phyloP scores from a whole-genome alignment of 2,329 filamentous ascomycete genomes.

The Epichloe amarillans region DNA sequence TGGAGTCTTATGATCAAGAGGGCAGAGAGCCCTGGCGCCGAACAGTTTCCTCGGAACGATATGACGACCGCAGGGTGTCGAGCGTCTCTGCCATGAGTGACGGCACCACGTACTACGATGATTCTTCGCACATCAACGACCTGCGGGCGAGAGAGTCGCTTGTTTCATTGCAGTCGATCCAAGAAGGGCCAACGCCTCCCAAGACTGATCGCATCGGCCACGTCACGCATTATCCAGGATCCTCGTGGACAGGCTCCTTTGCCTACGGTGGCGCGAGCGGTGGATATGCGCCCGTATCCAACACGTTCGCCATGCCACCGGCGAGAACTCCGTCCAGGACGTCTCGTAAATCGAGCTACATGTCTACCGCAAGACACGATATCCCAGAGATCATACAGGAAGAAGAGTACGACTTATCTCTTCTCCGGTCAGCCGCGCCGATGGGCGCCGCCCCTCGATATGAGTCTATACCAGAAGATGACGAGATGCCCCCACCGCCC shows the following conservation, averaged over 20 bases:
- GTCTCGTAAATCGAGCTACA: constrained; percentile 14
- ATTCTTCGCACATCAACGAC: constrained; percentile 8
- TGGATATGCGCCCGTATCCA: constrained; percentile 16
- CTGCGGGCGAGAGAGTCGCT: constrained; percentile 16
- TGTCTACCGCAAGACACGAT: constrained; percentile 11
- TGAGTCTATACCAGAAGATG: constrained; percentile 19
- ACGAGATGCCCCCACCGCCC: constrained; percentile 12
- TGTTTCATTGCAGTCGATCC: constrained; percentile 8
- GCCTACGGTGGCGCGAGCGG: constrained; percentile 14
- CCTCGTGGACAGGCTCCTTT: constrained; percentile 17
- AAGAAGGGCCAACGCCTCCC: constrained; percentile 6
- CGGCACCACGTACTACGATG: constrained; percentile 16
- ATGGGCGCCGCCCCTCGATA: constrained; percentile 23
- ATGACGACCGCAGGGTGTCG: constrained; percentile 9
- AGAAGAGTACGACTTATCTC: constrained; percentile 29
- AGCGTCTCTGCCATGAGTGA: constrained; percentile 21
- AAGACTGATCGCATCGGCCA: constrained; percentile 10
- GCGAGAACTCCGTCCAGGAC: constrained; percentile 10
- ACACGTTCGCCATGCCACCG: neutral
- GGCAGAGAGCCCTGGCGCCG: constrained; percentile 16
- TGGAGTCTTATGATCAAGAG: constrained; percentile 19
- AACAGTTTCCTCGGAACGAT: neutral
- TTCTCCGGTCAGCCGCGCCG: constrained; percentile 28
- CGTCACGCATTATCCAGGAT: constrained; percentile 9
- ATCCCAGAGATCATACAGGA: constrained; percentile 19